Conservation (phyloP, 495 filamentous ascomycete species). For the Hyphodiscus hymeniophilus region DNA sequence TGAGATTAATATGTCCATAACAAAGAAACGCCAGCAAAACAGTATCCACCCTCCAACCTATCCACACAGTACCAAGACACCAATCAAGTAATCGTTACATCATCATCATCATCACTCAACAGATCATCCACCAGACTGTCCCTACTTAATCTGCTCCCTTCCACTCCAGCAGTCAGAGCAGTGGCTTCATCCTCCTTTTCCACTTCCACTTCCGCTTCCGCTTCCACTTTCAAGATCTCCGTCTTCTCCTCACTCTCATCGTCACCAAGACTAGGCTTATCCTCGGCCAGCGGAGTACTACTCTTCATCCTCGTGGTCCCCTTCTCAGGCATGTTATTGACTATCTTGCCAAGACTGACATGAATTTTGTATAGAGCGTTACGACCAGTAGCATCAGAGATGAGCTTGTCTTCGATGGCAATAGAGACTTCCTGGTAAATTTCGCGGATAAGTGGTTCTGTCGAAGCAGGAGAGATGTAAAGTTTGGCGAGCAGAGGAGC, state of each 20-base stretch:
- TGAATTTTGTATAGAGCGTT: slow-evolving; percentile 78
- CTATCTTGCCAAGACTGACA: slow-evolving; percentile 52
- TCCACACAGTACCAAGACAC: too few relatives aligned
- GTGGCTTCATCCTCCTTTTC: slow-evolving; percentile 20
- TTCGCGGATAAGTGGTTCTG: slow-evolving; percentile 37
- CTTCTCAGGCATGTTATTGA: slow-evolving; percentile 41
- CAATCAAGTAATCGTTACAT: slow-evolving; percentile 22
- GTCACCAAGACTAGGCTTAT: background rate
- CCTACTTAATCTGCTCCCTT: slow-evolving; percentile 15
- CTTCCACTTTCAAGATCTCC: slow-evolving; percentile 20
- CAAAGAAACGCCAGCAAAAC: too few relatives aligned
- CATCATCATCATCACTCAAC: slow-evolving; percentile 37
- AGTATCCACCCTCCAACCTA: too few relatives aligned
- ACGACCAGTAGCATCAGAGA: slow-evolving; percentile 59
- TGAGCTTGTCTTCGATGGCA: slow-evolving; percentile 62
- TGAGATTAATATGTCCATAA: too few relatives aligned
- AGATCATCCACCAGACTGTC: slow-evolving; percentile 32
- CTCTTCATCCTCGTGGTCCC: slow-evolving; percentile 17
- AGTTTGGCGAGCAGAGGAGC: slow-evolving; percentile 75
- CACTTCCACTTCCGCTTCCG: slow-evolving; percentile 29
- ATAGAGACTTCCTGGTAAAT: slow-evolving; percentile 49
- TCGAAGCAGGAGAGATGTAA: slow-evolving; percentile 57
- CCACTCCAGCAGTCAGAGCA: slow-evolving; percentile 28
- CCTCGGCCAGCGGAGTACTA: background rate
- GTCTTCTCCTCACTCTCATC: slow-evolving; percentile 6